phyloP scores from a whole-genome alignment of 148 eudicot genomes.

The Silene latifolia region DNA sequence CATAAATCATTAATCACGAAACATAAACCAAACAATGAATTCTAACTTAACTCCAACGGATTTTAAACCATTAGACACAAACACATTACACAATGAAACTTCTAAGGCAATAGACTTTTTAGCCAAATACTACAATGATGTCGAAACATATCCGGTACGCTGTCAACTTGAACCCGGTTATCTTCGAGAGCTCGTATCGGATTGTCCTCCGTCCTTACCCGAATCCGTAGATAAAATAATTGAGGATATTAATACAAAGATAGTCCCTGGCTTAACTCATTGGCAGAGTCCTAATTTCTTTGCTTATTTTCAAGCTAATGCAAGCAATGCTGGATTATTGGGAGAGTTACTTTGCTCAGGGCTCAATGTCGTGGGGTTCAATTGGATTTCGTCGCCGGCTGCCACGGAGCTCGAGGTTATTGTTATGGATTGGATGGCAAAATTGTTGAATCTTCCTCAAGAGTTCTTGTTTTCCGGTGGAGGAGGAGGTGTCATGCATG shows the following conservation, averaged over 20 bases:
- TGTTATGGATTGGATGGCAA: slow-evolving; percentile 38
- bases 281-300: slow-evolving; percentile 41
- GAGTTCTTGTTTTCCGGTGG: background rate
- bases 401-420: slow-evolving; percentile 39
- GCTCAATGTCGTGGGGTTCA: slow-evolving; percentile 36
- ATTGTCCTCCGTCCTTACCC: slow-evolving; percentile 20
- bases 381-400: slow-evolving; percentile 36
- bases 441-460: slow-evolving; percentile 6
- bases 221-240: slow-evolving; percentile 29
- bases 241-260: slow-evolving; percentile 25
- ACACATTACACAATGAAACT: slow-evolving; percentile 34
- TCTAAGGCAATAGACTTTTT: slow-evolving; percentile 35
- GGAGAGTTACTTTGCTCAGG: slow-evolving; percentile 37
- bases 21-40: too few species aligned
- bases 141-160: slow-evolving; percentile 34
- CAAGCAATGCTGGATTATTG: slow-evolving; percentile 26
- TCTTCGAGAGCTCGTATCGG: slow-evolving; percentile 21
- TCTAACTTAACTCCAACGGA: background rate
- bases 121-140: slow-evolving; percentile 27
- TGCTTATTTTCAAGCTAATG: slow-evolving; percentile 30
- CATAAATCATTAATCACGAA: too few species aligned
- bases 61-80: slow-evolving; percentile 32
- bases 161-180: slow-evolving; percentile 37
- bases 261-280: slow-evolving; percentile 34
- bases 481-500: slow-evolving; percentile 7